Base-by-base conservation (phyloP, 495 filamentous ascomycete genomes). In the Evansstolkia leycettana region DNA sequence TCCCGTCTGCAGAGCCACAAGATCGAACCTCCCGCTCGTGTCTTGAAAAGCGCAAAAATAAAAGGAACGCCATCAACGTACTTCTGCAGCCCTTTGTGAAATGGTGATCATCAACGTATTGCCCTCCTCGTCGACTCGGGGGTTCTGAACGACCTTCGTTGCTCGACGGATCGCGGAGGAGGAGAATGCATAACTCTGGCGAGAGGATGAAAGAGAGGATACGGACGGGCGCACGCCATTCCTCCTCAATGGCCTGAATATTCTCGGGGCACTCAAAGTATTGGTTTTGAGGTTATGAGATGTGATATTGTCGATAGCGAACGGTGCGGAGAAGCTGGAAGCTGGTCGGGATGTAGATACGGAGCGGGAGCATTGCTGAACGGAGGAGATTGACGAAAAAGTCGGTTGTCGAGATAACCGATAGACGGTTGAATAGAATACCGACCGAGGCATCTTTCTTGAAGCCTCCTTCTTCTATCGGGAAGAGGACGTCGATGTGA, bases 81-180 rank as follows among this genome's bases (percentile, higher is more conserved):
- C 85, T 55, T 81, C 73, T 19, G 82, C 71, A 16, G 90, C 90
- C 28, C 87, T 70, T 12, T 77, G 70, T 1, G 86, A 90, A 35
- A 95, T 88, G 34, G 75, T 72, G 17, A 95, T 67, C 46, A 60
- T 63, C 74, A 94, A 83, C 26, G 79, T 65, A 26, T 86, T 79
- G n/a, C 88, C 88, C 28, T 85, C 72, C 6, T 87, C 82, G 51
- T 80, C 78, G 24, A 47, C 46, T 41, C 55, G 50, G 39, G 58
- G 58, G 20, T 65, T 65, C 34, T 60, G 58, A 31, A 42, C 28
- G 11, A 61, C 50, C 38, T 54, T 52, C 20, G 57, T 48, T 17
- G 50, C 52, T 5, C 43, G 36, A 5, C 52, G 50, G 28, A 48
- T 14, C 17, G 55, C 29, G 12, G 60, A 56, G 17, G 60, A 44